Percentiles rank a stretch among this genome's conserved stretches.
These are phyloP conservation scores for Suillus americanus DNA, from an alignment of 768 basidiomycete genomes.

Conservation along the genomic window DNA sequence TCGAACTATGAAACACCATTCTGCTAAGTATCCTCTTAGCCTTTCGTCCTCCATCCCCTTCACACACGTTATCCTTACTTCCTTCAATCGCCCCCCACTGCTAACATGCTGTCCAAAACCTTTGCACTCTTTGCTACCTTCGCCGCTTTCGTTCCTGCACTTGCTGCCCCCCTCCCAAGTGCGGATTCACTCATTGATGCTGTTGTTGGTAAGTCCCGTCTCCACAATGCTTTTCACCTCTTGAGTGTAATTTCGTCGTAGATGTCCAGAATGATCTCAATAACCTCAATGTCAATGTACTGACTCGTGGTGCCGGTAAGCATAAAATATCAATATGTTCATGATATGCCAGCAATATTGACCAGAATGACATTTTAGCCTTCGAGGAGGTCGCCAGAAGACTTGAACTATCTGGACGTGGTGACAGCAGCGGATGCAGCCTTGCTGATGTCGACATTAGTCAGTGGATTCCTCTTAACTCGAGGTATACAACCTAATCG, in stretches of 20 bases:
- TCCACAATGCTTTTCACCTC: fast-evolving
- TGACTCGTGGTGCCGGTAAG: neutral
- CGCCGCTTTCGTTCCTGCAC: neutral
- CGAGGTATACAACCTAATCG: neutral
- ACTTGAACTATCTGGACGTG: neutral
- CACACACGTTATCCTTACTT: neutral
- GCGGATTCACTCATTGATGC: too few relatives aligned
- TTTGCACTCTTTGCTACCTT: neutral
- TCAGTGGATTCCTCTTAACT: fast-evolving
- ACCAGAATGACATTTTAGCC: neutral
- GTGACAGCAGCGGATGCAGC: neutral
- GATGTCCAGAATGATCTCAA: neutral
- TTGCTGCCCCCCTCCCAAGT: neutral
- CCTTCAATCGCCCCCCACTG: neutral
- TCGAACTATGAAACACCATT: neutral
- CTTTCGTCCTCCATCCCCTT: neutral
- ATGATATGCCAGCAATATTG: neutral
- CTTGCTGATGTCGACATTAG: neutral
- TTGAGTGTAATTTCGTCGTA: neutral
- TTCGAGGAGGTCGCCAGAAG: neutral
- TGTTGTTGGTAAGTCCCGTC: neutral
- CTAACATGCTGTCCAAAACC: neutral
- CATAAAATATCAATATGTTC: neutral
- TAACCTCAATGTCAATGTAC: neutral
- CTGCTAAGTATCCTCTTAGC: neutral